Conservation (phyloP, 2,329 filamentous ascomycete genomes). For the Fusarium sp. region DNA sequence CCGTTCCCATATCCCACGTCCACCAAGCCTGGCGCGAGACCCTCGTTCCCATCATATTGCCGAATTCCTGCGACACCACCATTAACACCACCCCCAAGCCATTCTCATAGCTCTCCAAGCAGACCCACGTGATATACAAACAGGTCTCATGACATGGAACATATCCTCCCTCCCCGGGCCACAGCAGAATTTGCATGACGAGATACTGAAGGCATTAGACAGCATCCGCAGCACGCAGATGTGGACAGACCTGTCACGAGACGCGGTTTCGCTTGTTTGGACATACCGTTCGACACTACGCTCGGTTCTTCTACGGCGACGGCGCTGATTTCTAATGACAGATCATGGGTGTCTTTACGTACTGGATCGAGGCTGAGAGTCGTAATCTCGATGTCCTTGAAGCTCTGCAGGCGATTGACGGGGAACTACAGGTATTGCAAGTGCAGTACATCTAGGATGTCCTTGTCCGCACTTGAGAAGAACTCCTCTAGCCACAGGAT, state of each 20-base stretch:
- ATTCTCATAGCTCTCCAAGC: neutral
- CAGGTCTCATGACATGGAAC: neutral
- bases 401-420: neutral
- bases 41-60: neutral
- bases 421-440: too few relatives aligned
- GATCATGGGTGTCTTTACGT: too few relatives aligned
- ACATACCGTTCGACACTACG: too few relatives aligned
- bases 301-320: too few relatives aligned
- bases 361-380: neutral
- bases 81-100: neutral
- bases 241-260: neutral
- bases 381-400: neutral
- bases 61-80: neutral
- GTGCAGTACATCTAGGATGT: neutral
- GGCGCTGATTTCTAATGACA: too few relatives aligned
- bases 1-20: neutral
- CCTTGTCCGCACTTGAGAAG: neutral
- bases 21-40: neutral
- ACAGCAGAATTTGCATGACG: neutral
- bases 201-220: neutral
- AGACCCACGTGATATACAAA: neutral
- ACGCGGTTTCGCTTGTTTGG: too few relatives aligned
- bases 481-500: neutral
- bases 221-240: neutral
- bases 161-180: neutral